A percentile compares a stretch with the other conserved stretches of the same genome.
These are phyloP conservation scores for Pyropia haitanensis DNA, from an alignment of 23 red algal species.

Conservation along the genomic window DNA sequence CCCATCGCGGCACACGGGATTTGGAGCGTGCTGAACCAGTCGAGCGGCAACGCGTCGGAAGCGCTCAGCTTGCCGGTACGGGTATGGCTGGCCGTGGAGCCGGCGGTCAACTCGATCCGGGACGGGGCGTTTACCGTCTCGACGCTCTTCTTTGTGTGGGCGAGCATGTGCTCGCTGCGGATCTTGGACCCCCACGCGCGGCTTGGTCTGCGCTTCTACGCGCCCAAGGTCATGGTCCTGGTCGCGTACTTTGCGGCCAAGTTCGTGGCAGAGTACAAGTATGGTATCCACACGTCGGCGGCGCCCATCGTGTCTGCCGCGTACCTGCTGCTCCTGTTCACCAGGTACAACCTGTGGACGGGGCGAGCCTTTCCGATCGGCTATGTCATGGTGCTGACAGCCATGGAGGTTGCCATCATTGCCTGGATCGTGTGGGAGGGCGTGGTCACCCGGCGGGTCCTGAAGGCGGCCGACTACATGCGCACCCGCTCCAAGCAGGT, in stretches of 20 bases:
- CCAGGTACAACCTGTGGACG: slow-evolving; percentile 13
- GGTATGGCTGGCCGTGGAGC: slow-evolving; percentile 13
- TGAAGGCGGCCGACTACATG: slow-evolving; percentile 56
- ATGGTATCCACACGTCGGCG: slow-evolving; percentile 19
- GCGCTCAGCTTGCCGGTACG: slow-evolving; percentile 1
- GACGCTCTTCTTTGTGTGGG: slow-evolving; percentile 52
- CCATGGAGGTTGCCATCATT: slow-evolving; percentile 23
- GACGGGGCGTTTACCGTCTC: slow-evolving; percentile 27
- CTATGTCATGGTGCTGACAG: slow-evolving; percentile 9
- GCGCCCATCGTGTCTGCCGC: slow-evolving; percentile 33
- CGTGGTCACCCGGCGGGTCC: slow-evolving; percentile 13
- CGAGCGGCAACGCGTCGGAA: not conserved
- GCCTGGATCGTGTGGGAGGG: slow-evolving; percentile 23
- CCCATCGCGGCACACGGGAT: slow-evolving; percentile 7
- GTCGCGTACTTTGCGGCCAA: slow-evolving; percentile 15
- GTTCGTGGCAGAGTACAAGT: slow-evolving; percentile 4
- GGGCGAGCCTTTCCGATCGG: slow-evolving; percentile 8
- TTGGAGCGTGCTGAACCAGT: not conserved
- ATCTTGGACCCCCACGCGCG: slow-evolving; percentile 37
- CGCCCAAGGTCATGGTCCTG: slow-evolving; percentile 47
- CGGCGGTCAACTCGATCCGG: slow-evolving; percentile 9
- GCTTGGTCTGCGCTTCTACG: slow-evolving; percentile 39
- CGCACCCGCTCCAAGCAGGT: slow-evolving; percentile 59
- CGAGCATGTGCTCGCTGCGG: slow-evolving; percentile 48
- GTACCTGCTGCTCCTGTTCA: slow-evolving; percentile 15